Base-by-base conservation (phyloP, 331 rosid species). In the Spiraea crenata region DNA sequence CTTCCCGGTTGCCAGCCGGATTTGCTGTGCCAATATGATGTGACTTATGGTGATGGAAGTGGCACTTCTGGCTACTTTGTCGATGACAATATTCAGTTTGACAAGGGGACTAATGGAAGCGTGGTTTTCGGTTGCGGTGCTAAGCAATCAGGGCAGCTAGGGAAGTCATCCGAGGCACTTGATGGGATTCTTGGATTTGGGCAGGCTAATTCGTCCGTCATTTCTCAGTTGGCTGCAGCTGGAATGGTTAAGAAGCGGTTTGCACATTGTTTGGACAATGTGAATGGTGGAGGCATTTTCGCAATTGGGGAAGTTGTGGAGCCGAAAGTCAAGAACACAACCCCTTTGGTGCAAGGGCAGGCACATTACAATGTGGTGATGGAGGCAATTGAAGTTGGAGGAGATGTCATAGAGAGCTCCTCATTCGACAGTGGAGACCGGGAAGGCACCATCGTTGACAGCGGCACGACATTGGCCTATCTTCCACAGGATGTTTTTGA, bases 151-250 rank as follows among this genome's bases (percentile, higher is more conserved):
- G 99, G 99, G 77, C 83, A 81, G 69, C 77, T 87, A 19, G 82
- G 86, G 62, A 2, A 82, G 71, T 57, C 86, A 13, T 20, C 79
- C 8, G 87, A 83, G 77, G 92, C 98, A 41, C 96, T 95, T 48
- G 95, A 88, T 80, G 99, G 99, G 75, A 95, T 95, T 57, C 75
- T 95, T 34, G 99, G 99, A 62, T 95, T 95, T 52, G 99, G 99
- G 58, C 98, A 95, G 75, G 77, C 99, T 40, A 89, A 91, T 85
- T 83, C 96, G 6, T 95, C 99, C 1, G 86, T 86, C 83, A 80
- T 95, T 45, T 95, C 99, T 5, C 99, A 95, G 85, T 85, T 95
- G 71, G 93, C 98, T 79, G 74, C 86, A 55, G 34, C 90, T 73
- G 90, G 96, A 76, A 91, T 81, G 87, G 98, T 88, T 80, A 88